Evolutionary conservation across 2,329 filamentous ascomycete species (phyloP).

Genomic region (Colletotrichum sp.): DNA sequence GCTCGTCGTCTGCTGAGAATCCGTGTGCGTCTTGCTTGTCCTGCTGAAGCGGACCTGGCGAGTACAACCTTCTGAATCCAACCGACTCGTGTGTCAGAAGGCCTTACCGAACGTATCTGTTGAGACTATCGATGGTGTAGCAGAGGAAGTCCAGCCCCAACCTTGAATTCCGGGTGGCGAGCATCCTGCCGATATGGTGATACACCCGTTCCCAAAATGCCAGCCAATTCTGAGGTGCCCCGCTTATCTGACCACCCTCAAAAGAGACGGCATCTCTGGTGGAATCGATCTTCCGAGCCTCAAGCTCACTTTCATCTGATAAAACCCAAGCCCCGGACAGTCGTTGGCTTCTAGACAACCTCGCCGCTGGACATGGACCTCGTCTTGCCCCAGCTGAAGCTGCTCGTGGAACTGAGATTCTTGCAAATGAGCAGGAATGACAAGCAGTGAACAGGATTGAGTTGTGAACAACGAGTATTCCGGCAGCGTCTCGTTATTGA

Average conservation of each 20-base stretch:
- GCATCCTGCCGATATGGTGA: background rate
- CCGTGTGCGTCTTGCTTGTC: background rate
- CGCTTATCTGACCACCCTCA: too few species aligned
- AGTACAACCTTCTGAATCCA: background rate
- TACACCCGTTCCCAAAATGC: background rate
- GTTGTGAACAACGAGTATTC: background rate
- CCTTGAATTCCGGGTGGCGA: background rate
- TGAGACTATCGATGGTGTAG: background rate
- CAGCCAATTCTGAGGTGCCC: background rate
- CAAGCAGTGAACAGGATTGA: background rate
- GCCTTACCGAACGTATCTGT: background rate
- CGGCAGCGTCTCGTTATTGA: background rate
- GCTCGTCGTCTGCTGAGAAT: background rate
- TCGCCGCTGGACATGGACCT: too few species aligned
- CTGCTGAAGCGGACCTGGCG: background rate
- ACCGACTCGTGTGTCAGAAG: background rate
- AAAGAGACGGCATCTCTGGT: too few species aligned
- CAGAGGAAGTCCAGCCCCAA: background rate
- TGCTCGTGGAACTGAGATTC: too few species aligned
- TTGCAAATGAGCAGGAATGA: background rate
- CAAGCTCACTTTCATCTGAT: too few species aligned
- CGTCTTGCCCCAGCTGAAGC: too few species aligned
- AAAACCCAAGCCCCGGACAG: too few species aligned
- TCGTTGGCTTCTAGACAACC: too few species aligned
- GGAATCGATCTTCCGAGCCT: too few species aligned